Evolutionary conservation across 306 rosid genomes (phyloP), one percentile per base, ranked within the genome.

Genomic region (Dalbergia oliveri): DNA sequence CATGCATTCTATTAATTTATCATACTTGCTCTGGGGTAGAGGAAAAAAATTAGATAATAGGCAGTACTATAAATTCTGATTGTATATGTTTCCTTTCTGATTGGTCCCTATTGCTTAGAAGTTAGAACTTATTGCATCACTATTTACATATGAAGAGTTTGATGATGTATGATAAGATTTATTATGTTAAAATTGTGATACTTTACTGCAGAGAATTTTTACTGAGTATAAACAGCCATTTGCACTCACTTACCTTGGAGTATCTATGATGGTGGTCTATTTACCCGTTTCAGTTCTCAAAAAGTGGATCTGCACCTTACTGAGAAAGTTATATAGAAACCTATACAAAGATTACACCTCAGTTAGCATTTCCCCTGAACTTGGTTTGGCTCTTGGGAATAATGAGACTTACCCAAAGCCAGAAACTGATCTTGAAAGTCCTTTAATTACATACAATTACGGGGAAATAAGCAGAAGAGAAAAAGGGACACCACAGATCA

Each of bases 181-280:
- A 31, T 31, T 49, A 54, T 26, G 23, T 35, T 77, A 47, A 72
- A 57, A 58, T 61, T 75, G 33, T 33, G 49, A 62, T 61, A 15
- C 69, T 57, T 81, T 72, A 59, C 49, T 80, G 93, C 97, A 92
- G 92, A 90, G 89, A 66, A 92, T 90, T 80, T 92, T 92, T 69
- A 14, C 34, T 1, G 90, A 90, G 85, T 90, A 89, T 80, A 89
- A 82, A 72, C 93, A 88, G 60, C 97, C 95, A 9, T 92, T 92
- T 86, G 89, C 92, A 53, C 78, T 92, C 66, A 88, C 93, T 62
- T 92, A 88, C 82, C 76, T 90, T 58, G 92, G 95, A 45, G 85
- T 84, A 65, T 92, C 92, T 62, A 80, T 92, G 61, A 83, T 92
- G 95, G 82, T 56, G 66, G 53, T 92, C 54, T 84, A 87, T 81